Base-by-base conservation (phyloP, 176 grass and related monocot genomes). In the Oryza longistaminata region DNA sequence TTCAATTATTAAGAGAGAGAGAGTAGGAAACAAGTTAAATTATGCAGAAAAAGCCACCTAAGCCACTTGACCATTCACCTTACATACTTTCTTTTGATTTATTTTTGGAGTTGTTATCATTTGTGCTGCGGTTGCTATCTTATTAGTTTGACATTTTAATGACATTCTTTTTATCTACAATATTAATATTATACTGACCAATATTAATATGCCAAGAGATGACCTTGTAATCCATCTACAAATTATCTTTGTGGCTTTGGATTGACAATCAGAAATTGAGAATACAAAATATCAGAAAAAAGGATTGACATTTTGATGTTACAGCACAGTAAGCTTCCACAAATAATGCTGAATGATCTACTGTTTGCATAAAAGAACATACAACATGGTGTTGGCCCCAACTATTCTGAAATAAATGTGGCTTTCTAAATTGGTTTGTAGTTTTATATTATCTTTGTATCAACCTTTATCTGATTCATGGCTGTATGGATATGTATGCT, bases 351-450 rank as follows among this genome's bases (percentile, higher is more conserved):
- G 42, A 13, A 24, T 46, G 1, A 70, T 31, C 42, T 35, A 64
- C 48, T 73, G 69, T 81, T 84, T 40, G 12, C 6, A 52, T 10
- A 72, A 72, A 87, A 66, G 6, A 91, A 65, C 43, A 53, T 65
- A 48, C 50, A 29, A 4, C 50, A 27, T 45, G 16, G 14, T 6
- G 64, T 76, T 81, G 70, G 8, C 27, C 34, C 75, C 19, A 64
- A 31, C 31, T 55, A 86, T 42, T 67, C 67, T 69, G 34, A 65
- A 34, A 33, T 77, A 12, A 62, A 40, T 78, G 80, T 67, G 55
- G 42, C 73, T 86, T 19, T 77, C 58, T 81, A 52, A 82, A 68
- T 90, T 72, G 42, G 35, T n/a, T 12, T 77, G 49, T 82, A 61
- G 53, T 16, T 40, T 40, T 74, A 60, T 49, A 64, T 46, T 45